phyloP scores from a whole-genome alignment of 2,329 filamentous ascomycete species.

The Fusarium verticillioides region DNA sequence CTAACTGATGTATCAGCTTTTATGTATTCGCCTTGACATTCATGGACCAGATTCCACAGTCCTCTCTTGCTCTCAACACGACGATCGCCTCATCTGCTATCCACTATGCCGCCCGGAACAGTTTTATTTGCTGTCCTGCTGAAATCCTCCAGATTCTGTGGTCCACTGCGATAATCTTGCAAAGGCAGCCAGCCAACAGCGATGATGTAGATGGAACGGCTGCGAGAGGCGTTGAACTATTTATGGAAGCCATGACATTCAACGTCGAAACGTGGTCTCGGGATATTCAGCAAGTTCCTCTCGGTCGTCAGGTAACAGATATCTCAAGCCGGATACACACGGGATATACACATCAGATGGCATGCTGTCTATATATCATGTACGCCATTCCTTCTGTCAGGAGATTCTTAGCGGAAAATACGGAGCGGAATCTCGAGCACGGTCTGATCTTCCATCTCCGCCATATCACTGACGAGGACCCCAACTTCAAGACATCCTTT shows the following conservation, averaged over 20 bases:
- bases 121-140: constrained; percentile 13
- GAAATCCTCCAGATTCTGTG: constrained; percentile 8
- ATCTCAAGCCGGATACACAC: constrained; percentile 9
- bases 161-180: background rate
- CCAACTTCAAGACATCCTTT: constrained; percentile 21
- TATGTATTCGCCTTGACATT: constrained; percentile 15
- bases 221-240: background rate
- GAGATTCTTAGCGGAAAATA: background rate
- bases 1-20: background rate
- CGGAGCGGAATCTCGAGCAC: background rate
- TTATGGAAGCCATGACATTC: constrained; percentile 5
- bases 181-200: background rate
- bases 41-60: background rate
- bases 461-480: background rate
- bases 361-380: constrained; percentile 14
- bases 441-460: background rate
- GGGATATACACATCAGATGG: constrained; percentile 7
- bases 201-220: background rate
- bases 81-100: constrained; percentile 4
- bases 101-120: constrained; percentile 11
- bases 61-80: background rate
- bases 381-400: background rate
- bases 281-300: constrained; percentile 1
- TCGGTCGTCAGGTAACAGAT: constrained; percentile 8
- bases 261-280: constrained; percentile 1